Evolutionary conservation across 1,284 basidiomycete species (phyloP).

Genomic region (Marasmius fiardii): DNA sequence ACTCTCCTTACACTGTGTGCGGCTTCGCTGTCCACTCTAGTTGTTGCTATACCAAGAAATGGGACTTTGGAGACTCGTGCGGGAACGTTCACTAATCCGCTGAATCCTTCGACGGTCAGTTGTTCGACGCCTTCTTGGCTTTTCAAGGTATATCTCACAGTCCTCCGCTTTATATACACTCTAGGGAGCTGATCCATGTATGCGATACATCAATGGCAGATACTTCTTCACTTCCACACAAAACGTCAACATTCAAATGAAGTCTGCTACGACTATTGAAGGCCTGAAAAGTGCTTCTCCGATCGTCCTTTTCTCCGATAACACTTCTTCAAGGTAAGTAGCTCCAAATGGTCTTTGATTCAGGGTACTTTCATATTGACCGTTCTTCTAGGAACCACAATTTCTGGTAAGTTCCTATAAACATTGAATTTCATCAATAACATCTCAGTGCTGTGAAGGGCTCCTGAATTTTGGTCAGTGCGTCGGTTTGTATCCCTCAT

Average conservation of each 20-base stretch:
- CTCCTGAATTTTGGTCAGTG: constrained; percentile 10
- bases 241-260: constrained; percentile 17
- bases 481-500: too few relatives aligned
- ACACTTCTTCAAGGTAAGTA: constrained; percentile 16
- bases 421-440: not conserved
- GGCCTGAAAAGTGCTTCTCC: constrained; percentile 16
- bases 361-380: not conserved
- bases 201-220: constrained; percentile 24
- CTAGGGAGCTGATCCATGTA: constrained; percentile 23
- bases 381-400: constrained; percentile 11
- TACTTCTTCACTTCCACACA: constrained; percentile 18
- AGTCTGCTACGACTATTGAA: constrained; percentile 16
- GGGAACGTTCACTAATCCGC: constrained; percentile 13
- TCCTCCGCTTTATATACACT: not conserved
- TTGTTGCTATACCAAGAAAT: not conserved
- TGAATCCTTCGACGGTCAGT: constrained; percentile 10
- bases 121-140: not conserved
- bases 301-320: constrained; percentile 14
- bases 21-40: too few relatives aligned
- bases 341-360: too few relatives aligned
- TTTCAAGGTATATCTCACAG: too few relatives aligned
- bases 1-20: too few relatives aligned
- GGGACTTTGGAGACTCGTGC: not conserved
- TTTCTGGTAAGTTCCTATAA: constrained; percentile 10
- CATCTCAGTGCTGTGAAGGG: not conserved